A percentile compares a stretch with the other conserved stretches of the same genome.
phyloP scores from a whole-genome alignment of 2,329 filamentous ascomycete species.

The Cordyceps fumosorosea region DNA sequence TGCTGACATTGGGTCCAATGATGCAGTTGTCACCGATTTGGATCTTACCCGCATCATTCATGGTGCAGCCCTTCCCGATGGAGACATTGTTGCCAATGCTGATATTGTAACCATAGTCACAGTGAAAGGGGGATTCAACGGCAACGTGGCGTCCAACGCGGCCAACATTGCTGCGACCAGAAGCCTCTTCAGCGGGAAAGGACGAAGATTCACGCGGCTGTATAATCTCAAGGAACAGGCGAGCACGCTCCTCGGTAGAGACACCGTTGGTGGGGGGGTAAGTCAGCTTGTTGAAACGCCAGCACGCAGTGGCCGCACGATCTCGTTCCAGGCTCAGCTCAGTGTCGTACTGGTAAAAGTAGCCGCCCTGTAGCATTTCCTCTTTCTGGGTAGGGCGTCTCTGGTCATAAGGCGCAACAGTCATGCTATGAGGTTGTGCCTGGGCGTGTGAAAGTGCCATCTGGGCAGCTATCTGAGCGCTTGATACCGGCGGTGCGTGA shows the following conservation, averaged over 20 bases:
- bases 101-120: slow-evolving; percentile 95
- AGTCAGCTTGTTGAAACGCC: slow-evolving; percentile 74
- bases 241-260: slow-evolving; percentile 58
- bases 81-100: slow-evolving; percentile 77
- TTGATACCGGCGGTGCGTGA: slow-evolving; percentile 33
- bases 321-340: slow-evolving; percentile 79
- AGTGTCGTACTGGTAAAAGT: slow-evolving; percentile 73
- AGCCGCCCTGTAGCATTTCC: slow-evolving; percentile 75
- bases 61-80: slow-evolving; percentile 75
- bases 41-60: slow-evolving; percentile 81
- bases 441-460: slow-evolving; percentile 46
- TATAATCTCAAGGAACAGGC: slow-evolving; percentile 66
- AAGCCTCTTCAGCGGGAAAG: slow-evolving; percentile 48
- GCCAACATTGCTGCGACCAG: slow-evolving; percentile 48
- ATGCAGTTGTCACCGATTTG: slow-evolving; percentile 71
- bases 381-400: slow-evolving; percentile 65
- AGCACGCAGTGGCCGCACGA: slow-evolving; percentile 72
- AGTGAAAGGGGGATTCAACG: slow-evolving; percentile 83
- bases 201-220: slow-evolving; percentile 53
- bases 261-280: slow-evolving; percentile 68
- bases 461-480: slow-evolving; percentile 51
- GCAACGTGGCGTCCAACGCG: slow-evolving; percentile 67
- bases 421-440: slow-evolving; percentile 25
- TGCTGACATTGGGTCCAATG: slow-evolving; percentile 78
- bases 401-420: slow-evolving; percentile 27